Evolutionary conservation across 2,329 filamentous ascomycete species (phyloP), one percentile per base, ranked within the genome.

Genomic region (Xylogone sp.): DNA sequence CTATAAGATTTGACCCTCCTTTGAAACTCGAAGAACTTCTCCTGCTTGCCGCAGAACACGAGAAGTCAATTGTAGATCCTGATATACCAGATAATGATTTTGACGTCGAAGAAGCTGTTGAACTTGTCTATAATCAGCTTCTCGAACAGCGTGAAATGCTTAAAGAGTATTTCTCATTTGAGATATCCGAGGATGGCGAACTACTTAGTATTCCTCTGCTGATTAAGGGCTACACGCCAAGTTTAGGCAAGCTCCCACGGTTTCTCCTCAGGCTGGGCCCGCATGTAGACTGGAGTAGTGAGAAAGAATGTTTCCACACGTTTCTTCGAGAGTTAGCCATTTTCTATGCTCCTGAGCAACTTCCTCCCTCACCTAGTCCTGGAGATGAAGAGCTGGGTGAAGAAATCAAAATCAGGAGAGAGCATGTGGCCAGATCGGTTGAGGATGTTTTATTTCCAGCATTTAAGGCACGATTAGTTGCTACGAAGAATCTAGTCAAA

Each of bases 381-480:
- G 62, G 65, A 3, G 72, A 73, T 43, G 71, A 70, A 42, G 65
- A 68, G 0, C 59, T 79, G 3, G 70, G 78, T 9, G 74, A 77
- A 0, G 75, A 78, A 49, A 62, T 81, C n/a, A 77, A 73, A 51
- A 74, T 58, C 2, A 77, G 91, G 39, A 78, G 89, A 48, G 72
- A 74, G 31, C 84, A 94, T 61, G 73, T 99, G n/a, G 77, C 79
- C 27, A 81, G 83, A 61, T 85, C 86, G 39, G 70, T 99, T 2
- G 93, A 99, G 69, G 82, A 96, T 69, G 76, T 91, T 9, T 78
- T 99, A 51, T 97, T 99, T 60, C 94, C 94, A 0, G 90, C 91
- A 1, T 89, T 97, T 64, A 90, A 90, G 67, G 77, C 87, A 4
- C 78, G 91, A 52, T 71, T 99, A 45, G 83, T 97, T 51, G 92